Conservation (phyloP, 1,284 basidiomycete genomes). For the Heimioporus punctisporus region DNA sequence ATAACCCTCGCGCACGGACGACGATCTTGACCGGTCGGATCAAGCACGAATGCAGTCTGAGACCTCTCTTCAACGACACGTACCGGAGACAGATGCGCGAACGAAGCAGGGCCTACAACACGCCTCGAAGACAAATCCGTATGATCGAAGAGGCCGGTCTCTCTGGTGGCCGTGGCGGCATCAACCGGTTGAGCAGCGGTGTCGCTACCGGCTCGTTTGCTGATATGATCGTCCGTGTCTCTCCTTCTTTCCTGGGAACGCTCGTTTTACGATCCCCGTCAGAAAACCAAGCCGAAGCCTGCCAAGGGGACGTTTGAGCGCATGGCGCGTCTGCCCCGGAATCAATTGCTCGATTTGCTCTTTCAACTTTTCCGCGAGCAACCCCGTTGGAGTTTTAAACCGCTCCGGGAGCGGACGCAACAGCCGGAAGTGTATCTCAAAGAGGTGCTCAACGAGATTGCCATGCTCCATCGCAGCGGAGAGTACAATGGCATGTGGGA, state of each 20-base stretch:
- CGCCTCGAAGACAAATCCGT: constrained; percentile 56
- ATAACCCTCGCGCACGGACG: constrained; percentile 59
- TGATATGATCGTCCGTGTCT: constrained; percentile 58
- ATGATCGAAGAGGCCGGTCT: constrained; percentile 46
- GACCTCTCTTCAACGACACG: constrained; percentile 61
- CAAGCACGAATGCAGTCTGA: constrained; percentile 68
- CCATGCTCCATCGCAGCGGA: constrained; percentile 80
- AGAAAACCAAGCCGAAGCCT: constrained; percentile 66
- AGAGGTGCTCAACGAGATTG: constrained; percentile 85
- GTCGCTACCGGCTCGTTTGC: constrained; percentile 62
- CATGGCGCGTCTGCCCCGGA: constrained; percentile 74
- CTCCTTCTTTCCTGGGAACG: neutral
- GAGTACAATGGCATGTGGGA: constrained; percentile 75
- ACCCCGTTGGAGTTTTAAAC: constrained; percentile 84
- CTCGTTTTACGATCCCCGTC: neutral
- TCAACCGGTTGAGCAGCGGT: constrained; percentile 67
- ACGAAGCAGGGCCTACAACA: constrained; percentile 61
- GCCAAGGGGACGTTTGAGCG: constrained; percentile 80
- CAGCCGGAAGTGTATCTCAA: constrained; percentile 94
- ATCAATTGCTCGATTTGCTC: constrained; percentile 88
- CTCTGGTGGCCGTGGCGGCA: constrained; percentile 62
- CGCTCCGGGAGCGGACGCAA: constrained; percentile 80
- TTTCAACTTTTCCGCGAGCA: constrained; percentile 82
- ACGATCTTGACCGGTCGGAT: constrained; percentile 76
- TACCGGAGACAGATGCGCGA: constrained; percentile 65